These are phyloP conservation scores for Acanthamoeba sp. DNA, from an alignment of 208 protist genomes.

Conservation along the genomic window DNA sequence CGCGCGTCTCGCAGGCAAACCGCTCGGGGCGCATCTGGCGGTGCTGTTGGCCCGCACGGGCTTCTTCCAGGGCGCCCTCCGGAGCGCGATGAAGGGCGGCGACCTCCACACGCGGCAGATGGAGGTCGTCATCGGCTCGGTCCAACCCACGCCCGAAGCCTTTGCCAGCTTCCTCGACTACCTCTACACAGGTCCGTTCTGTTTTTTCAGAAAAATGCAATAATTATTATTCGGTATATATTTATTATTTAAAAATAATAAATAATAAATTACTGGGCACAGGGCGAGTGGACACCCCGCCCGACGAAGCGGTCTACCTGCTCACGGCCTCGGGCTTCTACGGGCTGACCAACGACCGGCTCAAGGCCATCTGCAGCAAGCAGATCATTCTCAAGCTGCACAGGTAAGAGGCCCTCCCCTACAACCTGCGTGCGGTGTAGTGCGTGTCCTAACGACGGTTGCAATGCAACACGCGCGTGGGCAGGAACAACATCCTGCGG, in stretches of 20 bases:
- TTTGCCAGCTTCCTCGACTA: constrained; percentile 24
- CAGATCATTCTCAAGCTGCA: neutral
- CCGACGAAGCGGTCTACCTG: neutral
- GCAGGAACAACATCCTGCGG: neutral
- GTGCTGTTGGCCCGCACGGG: neutral
- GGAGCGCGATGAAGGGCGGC: neutral
- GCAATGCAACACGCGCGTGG: neutral
- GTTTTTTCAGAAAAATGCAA: neutral
- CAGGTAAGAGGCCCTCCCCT: neutral
- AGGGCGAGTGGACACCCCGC: neutral
- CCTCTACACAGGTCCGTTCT: constrained; percentile 5
- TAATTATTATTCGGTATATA: too few species aligned
- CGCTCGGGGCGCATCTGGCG: neutral
- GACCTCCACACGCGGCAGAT: neutral
- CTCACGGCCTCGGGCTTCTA: constrained; percentile 25
- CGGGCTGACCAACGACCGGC: constrained; percentile 17
- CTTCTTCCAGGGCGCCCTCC: constrained; percentile 28
- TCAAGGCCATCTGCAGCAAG: neutral
- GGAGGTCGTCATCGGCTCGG: neutral
- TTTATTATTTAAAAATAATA: too few species aligned
- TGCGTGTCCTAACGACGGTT: too few species aligned
- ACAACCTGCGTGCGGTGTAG: too few species aligned
- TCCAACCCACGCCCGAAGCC: neutral
- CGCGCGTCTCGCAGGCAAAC: neutral
- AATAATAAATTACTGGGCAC: too few species aligned